A percentile compares a stretch with the other conserved stretches of the same genome.
Evolutionary conservation across 208 protist species (phyloP).

Genomic region (Trichomonas vaginalis): DNA sequence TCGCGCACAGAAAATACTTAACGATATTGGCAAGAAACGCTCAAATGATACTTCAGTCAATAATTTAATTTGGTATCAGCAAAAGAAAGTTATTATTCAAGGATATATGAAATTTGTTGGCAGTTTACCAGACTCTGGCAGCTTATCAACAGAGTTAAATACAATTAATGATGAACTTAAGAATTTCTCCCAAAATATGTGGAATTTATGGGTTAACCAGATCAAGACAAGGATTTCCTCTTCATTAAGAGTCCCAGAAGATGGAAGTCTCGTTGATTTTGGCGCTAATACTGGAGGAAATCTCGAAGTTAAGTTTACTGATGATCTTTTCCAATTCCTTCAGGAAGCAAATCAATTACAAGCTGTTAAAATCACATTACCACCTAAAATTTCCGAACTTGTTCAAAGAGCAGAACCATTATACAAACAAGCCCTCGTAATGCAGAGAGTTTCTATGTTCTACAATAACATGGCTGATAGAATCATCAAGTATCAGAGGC

Average conservation of each 20-base stretch:
- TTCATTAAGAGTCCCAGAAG: neutral
- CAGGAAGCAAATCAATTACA: neutral
- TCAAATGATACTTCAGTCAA: neutral
- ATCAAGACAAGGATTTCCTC: neutral
- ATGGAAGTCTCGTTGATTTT: neutral
- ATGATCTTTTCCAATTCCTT: slow-evolving; percentile 18
- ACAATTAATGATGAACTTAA: neutral
- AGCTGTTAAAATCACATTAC: neutral
- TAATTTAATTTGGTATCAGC: neutral
- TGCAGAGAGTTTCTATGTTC: slow-evolving; percentile 52
- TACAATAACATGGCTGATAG: slow-evolving; percentile 52
- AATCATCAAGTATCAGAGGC: slow-evolving; percentile 49
- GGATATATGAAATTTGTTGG: neutral
- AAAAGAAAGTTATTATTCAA: neutral
- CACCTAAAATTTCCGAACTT: neutral
- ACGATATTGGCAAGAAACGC: neutral
- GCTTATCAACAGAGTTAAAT: neutral
- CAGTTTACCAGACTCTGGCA: neutral
- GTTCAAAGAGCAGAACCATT: neutral
- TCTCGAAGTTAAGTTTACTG: neutral
- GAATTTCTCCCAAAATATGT: neutral
- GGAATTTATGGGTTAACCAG: neutral
- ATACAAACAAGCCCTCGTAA: neutral
- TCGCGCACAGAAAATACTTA: neutral
- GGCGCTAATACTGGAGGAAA: neutral